A percentile compares a stretch with the other conserved stretches of the same genome.
These are phyloP conservation scores for Conticribra guillardii DNA, from an alignment of 108 stramenopile genomes.

Conservation along the genomic window DNA sequence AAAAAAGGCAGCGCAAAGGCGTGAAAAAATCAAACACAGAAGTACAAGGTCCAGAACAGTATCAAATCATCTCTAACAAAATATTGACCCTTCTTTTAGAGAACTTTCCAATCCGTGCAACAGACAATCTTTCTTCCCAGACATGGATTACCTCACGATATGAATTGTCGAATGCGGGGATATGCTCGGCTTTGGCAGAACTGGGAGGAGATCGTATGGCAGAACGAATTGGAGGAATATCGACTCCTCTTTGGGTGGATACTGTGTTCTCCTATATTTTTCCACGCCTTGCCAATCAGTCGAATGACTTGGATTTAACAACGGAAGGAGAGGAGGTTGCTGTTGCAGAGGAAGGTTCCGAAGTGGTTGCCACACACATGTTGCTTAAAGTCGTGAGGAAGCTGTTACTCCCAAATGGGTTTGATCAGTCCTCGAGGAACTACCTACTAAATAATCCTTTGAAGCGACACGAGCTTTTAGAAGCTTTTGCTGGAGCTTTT, in stretches of 20 bases:
- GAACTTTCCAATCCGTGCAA: conserved; percentile 34
- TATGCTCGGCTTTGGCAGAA: conserved; percentile 50
- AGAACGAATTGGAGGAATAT: conserved; percentile 1
- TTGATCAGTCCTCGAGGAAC: background rate
- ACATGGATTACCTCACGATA: conserved; percentile 22
- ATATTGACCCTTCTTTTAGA: conserved; percentile 26
- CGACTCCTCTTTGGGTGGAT: conserved; percentile 31
- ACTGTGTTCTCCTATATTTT: conserved; percentile 48
- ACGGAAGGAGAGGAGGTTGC: background rate
- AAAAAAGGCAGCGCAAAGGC: conserved; percentile 23
- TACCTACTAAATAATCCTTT: conserved; percentile 20
- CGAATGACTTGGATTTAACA: background rate
- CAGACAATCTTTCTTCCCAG: background rate
- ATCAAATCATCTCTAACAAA: conserved; percentile 26
- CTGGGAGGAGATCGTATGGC: conserved; percentile 23
- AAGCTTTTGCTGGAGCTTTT: conserved; percentile 39
- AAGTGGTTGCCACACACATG: conserved; percentile 19
- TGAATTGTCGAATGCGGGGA: conserved; percentile 40
- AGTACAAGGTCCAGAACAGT: conserved; percentile 18
- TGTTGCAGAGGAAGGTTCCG: conserved; percentile 10
- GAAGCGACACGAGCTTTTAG: conserved; percentile 38
- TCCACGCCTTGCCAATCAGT: conserved; percentile 27
- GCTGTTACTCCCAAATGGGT: conserved; percentile 23
- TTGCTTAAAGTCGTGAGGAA: conserved; percentile 27
- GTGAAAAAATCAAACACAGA: conserved; percentile 12